Conservation (phyloP, 768 basidiomycete species). For the Pisolithus sp. region DNA sequence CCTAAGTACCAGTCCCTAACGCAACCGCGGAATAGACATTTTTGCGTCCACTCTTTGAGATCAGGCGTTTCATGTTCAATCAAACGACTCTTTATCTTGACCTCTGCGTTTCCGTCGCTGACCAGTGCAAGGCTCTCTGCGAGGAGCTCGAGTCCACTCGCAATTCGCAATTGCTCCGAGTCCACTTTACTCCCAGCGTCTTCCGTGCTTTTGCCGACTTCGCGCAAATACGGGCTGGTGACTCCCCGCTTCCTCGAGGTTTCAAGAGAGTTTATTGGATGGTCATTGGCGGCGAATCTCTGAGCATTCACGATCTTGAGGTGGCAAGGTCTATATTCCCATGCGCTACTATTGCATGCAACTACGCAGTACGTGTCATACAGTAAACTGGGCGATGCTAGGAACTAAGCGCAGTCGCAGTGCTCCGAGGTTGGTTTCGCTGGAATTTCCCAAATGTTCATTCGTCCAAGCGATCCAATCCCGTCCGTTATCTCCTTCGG, state of each 20-base stretch:
- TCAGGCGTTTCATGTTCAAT: conserved; percentile 29
- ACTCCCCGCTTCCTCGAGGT: conserved; percentile 11
- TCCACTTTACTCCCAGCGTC: conserved; percentile 25
- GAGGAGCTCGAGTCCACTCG: conserved; percentile 19
- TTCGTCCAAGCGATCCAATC: conserved; percentile 19
- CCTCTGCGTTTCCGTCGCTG: conserved; percentile 20
- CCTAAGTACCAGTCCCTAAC: neutral
- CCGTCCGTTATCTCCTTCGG: conserved; percentile 22
- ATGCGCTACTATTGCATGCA: conserved; percentile 23
- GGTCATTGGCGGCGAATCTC: conserved; percentile 27
- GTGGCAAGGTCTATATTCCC: conserved; percentile 21
- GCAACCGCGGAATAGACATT: conserved; percentile 15
- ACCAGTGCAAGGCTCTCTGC: conserved; percentile 19
- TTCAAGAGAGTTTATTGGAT: conserved; percentile 27
- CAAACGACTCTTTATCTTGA: conserved; percentile 27
- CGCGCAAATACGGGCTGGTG: conserved; percentile 15
- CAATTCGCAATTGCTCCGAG: conserved; percentile 19
- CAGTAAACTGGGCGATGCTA: neutral
- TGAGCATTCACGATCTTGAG: conserved; percentile 20
- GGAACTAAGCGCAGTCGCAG: conserved; percentile 6
- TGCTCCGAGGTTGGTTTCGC: conserved; percentile 28
- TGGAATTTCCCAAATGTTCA: conserved; percentile 25
- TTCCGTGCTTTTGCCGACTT: conserved; percentile 26
- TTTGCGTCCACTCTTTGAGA: conserved; percentile 26
- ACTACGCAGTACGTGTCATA: conserved; percentile 22